Conservation (phyloP, 805 yeast genomes). For the Metschnikowia baotianmanensis region DNA sequence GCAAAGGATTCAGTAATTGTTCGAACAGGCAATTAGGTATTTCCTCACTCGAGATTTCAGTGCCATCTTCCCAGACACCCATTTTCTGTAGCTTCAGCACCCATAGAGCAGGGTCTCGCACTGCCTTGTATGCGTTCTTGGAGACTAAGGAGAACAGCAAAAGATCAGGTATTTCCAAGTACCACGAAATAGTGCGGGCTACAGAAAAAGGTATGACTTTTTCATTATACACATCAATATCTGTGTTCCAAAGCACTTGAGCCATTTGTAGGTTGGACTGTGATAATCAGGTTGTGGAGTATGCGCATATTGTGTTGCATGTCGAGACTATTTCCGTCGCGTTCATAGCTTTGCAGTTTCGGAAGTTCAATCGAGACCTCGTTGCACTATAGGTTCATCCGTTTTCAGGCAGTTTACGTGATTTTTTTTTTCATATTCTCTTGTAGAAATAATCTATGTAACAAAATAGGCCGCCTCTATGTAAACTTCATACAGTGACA, state of each 20-base stretch:
- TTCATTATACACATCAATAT: slow-evolving; percentile 42
- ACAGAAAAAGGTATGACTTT: slow-evolving; percentile 37
- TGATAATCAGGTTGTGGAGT: no score
- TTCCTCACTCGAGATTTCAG: slow-evolving; percentile 5
- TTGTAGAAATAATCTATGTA: no score
- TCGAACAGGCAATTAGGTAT: slow-evolving; percentile 9
- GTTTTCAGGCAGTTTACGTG: no score
- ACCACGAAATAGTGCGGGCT: slow-evolving; percentile 33
- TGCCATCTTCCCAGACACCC: slow-evolving; percentile 37
- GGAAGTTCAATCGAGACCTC: no score
- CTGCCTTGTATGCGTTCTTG: slow-evolving; percentile 36
- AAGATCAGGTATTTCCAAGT: slow-evolving; percentile 38
- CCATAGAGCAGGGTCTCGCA: slow-evolving; percentile 41
- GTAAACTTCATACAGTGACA: no score
- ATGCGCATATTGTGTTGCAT: no score
- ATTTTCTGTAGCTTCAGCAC: slow-evolving; percentile 31
- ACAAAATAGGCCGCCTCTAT: no score
- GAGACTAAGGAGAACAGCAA: slow-evolving; percentile 38
- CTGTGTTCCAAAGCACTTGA: slow-evolving; percentile 45
- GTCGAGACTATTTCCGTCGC: no score
- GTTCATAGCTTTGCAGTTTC: no score
- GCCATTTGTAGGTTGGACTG: slow-evolving; percentile 27
- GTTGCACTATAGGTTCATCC: no score
- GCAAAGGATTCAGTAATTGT: slow-evolving; percentile 28
- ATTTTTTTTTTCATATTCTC: no score